These are phyloP conservation scores for Geotrichum europaeum DNA, from an alignment of 1,139 yeast genomes.

Conservation along the genomic window DNA sequence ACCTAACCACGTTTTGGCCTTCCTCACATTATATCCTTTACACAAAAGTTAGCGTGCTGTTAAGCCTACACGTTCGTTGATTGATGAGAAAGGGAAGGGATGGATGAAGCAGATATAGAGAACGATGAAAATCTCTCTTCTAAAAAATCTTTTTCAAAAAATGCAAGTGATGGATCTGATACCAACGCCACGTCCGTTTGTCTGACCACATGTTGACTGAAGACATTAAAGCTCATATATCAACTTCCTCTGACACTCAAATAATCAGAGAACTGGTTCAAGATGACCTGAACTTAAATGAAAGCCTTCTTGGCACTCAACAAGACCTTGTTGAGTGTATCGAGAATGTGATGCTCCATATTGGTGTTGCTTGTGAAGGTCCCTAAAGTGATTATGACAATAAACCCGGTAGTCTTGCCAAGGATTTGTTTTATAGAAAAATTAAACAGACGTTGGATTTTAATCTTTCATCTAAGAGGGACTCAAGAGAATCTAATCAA, in stretches of 20 bases:
- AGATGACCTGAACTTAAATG: too few species aligned
- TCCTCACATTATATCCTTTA: background rate
- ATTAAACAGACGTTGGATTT: conserved; percentile 49
- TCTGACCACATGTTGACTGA: background rate
- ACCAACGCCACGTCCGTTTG: background rate
- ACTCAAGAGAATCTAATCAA: conserved; percentile 30
- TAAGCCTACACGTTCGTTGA: too few species aligned
- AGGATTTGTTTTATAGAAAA: conserved; percentile 72
- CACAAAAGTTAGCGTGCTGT: background rate
- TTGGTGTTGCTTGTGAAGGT: conserved; percentile 85
- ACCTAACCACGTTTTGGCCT: background rate
- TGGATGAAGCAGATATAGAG: background rate
- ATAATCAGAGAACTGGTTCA: background rate
- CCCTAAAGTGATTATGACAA: conserved; percentile 56
- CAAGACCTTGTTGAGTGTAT: conserved; percentile 98
- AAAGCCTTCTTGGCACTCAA: conserved; percentile 63
- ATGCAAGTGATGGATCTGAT: background rate
- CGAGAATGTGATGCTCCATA: conserved; percentile 86
- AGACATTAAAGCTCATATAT: background rate
- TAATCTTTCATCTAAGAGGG: conserved; percentile 19
- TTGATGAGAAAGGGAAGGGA: too few species aligned
- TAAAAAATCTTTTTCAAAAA: background rate
- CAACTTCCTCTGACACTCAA: background rate
- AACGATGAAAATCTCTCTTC: too few species aligned
- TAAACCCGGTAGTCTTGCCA: conserved; percentile 76